Conservation (phyloP, 2,329 filamentous ascomycete genomes). For the Fonsecaea monophora region DNA sequence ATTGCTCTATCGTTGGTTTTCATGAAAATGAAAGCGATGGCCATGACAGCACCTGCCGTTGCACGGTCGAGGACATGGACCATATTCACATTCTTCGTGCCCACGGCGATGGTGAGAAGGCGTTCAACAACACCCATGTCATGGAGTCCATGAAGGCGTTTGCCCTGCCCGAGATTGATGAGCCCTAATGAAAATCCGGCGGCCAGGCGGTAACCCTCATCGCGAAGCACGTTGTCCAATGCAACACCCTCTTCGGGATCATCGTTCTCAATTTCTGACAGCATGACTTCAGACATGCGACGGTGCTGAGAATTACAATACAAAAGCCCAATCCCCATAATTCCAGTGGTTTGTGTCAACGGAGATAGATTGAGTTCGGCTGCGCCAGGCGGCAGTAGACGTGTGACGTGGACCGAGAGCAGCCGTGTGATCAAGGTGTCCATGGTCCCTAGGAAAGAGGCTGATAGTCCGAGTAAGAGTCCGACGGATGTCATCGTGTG, state of each 20-base stretch:
- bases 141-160: conserved; percentile 83
- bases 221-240: conserved; percentile 78
- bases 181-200: conserved; percentile 92
- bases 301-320: conserved; percentile 96
- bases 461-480: conserved; percentile 87
- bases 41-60: conserved; percentile 89
- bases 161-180: conserved; percentile 92
- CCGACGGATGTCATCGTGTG: conserved; percentile 99
- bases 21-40: conserved; percentile 92
- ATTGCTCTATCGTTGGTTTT: conserved; percentile 89
- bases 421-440: conserved; percentile 92
- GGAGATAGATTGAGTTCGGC: conserved; percentile 93
- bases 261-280: conserved; percentile 92
- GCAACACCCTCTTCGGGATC: conserved; percentile 75
- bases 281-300: conserved; percentile 98
- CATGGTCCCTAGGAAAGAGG: conserved; percentile 96
- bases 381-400: conserved; percentile 89
- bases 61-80: conserved; percentile 93
- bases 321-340: conserved; percentile 94
- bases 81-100: conserved; percentile 87
- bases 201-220: conserved; percentile 94
- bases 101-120: conserved; percentile 81
- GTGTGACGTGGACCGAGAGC: conserved; percentile 92
- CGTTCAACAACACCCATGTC: conserved; percentile 94
- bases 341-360: conserved; percentile 90